phyloP scores from a whole-genome alignment of 805 yeast genomes.

The Suhomyces kilbournensis region DNA sequence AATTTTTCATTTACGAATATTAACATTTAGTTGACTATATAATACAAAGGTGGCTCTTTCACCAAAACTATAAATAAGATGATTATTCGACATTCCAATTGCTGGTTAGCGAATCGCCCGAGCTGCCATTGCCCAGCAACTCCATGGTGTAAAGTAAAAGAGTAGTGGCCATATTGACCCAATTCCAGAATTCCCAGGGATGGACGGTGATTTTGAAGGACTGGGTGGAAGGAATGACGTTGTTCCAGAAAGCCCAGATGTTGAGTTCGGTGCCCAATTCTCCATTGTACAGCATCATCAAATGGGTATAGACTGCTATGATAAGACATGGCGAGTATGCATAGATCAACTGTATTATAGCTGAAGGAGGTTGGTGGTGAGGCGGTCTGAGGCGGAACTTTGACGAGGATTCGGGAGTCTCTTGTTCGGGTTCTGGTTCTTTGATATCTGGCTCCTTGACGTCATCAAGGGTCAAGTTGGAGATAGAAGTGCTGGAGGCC shows the following conservation, averaged over 20 bases:
- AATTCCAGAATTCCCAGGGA: slow-evolving; percentile 97
- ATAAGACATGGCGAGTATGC: slow-evolving; percentile 92
- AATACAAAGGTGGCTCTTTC: not conserved
- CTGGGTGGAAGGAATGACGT: slow-evolving; percentile 8
- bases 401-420: slow-evolving; percentile 1
- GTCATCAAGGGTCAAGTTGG: not conserved
- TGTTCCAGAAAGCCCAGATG: slow-evolving; percentile 55
- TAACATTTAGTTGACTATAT: no score
- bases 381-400: slow-evolving; percentile 14
- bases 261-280: slow-evolving; percentile 62
- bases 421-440: not conserved
- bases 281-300: slow-evolving; percentile 85
- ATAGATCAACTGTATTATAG: slow-evolving; percentile 59
- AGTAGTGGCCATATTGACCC: slow-evolving; percentile 86
- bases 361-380: slow-evolving; percentile 26
- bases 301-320: slow-evolving; percentile 91
- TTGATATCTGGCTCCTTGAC: not conserved
- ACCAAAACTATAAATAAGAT: not conserved
- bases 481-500: slow-evolving; percentile 16
- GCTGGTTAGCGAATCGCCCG: slow-evolving; percentile 34
- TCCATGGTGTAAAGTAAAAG: slow-evolving; percentile 79
- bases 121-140: slow-evolving; percentile 44
- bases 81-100: slow-evolving; percentile 42
- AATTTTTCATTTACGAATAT: no score
- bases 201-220: slow-evolving; percentile 38